Evolutionary conservation across 495 filamentous ascomycete genomes (phyloP).

Genomic region (Lophiotrema nucula): DNA sequence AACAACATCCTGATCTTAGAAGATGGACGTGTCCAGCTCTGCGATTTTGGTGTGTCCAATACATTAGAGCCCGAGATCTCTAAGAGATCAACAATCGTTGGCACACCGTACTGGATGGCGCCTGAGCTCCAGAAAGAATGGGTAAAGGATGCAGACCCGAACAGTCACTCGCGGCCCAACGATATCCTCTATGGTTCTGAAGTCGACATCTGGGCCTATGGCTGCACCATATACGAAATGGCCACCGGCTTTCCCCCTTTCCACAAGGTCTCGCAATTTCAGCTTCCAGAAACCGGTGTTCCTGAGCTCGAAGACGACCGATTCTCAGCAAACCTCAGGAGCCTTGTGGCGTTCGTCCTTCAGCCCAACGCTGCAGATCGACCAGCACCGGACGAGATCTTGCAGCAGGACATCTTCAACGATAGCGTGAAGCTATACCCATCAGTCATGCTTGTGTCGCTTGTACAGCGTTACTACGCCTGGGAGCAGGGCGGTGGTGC

Average conservation of each 20-base stretch:
- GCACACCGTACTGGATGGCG: slow-evolving; percentile 96
- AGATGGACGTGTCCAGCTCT: slow-evolving; percentile 81
- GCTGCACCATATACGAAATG: slow-evolving; percentile 86
- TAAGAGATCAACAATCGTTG: slow-evolving; percentile 90
- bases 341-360: slow-evolving; percentile 77
- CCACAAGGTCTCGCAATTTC: slow-evolving; percentile 34
- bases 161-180: slow-evolving; percentile 11
- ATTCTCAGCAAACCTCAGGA: slow-evolving; percentile 71
- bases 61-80: slow-evolving; percentile 77
- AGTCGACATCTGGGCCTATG: slow-evolving; percentile 95
- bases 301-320: slow-evolving; percentile 73
- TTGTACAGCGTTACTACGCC: slow-evolving; percentile 76
- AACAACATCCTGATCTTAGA: slow-evolving; percentile 91
- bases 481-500: slow-evolving; percentile 87
- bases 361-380: slow-evolving; percentile 71
- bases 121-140: slow-evolving; percentile 57
- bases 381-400: slow-evolving; percentile 67
- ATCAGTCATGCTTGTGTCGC: slow-evolving; percentile 57
- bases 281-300: slow-evolving; percentile 19
- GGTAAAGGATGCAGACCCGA: slow-evolving; percentile 29
- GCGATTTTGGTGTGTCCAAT: slow-evolving; percentile 93
- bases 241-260: slow-evolving; percentile 80
- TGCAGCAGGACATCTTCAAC: slow-evolving; percentile 61
- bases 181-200: slow-evolving; percentile 59
- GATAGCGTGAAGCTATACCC: slow-evolving; percentile 69